These are phyloP conservation scores for Phoma sp. DNA, from an alignment of 2,329 filamentous ascomycete species.

Conservation along the genomic window DNA sequence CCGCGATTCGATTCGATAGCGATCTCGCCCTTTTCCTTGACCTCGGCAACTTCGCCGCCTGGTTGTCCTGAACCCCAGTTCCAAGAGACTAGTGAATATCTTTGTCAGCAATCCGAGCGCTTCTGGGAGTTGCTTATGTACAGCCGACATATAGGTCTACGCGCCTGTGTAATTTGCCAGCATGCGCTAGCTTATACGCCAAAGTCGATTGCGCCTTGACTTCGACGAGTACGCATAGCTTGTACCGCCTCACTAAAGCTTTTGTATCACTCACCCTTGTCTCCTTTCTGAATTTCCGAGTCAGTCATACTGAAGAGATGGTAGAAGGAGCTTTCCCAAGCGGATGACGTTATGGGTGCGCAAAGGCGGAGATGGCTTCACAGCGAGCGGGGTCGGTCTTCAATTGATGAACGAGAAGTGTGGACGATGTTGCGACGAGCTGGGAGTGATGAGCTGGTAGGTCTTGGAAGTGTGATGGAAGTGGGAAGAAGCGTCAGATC, in stretches of 20 bases:
- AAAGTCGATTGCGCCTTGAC: background rate
- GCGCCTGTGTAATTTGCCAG: background rate
- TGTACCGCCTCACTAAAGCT: background rate
- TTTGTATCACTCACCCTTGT: conserved; percentile 39
- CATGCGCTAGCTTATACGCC: conserved; percentile 6
- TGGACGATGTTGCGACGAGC: conserved; percentile 21
- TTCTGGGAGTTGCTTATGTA: background rate
- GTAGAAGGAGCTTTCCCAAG: conserved; percentile 17
- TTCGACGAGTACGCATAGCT: background rate
- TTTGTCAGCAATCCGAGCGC: background rate
- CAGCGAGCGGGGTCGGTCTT: conserved; percentile 22
- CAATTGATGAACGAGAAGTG: conserved; percentile 35
- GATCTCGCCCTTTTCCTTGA: conserved; percentile 64
- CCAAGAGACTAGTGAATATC: conserved; percentile 63
- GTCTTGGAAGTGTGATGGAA: conserved; percentile 27
- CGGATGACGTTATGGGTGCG: conserved; percentile 41
- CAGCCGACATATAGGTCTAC: conserved; percentile 21
- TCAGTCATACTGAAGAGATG: conserved; percentile 41
- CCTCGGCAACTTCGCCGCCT: conserved; percentile 62
- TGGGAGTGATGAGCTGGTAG: conserved; percentile 31
- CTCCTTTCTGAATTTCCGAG: conserved; percentile 43
- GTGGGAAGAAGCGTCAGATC: conserved; percentile 25
- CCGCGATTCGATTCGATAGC: conserved; percentile 66
- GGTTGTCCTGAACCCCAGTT: conserved; percentile 63
- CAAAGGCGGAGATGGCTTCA: conserved; percentile 28